phyloP scores from a whole-genome alignment of 129 eudicot species.

The Cynara cardunculus region DNA sequence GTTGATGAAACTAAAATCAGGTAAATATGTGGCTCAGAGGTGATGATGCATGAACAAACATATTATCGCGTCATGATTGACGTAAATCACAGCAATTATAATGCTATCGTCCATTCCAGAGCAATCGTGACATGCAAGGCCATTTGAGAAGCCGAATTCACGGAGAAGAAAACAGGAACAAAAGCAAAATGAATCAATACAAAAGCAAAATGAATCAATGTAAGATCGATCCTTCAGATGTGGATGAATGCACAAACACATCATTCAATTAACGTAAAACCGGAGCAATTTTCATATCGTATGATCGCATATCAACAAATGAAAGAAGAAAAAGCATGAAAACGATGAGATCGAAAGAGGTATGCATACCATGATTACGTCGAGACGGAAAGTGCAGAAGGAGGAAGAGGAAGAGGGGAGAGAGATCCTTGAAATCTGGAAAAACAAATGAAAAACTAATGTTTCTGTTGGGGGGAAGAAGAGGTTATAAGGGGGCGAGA shows the following conservation, averaged over 20 bases:
- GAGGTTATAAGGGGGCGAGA: slow-evolving; percentile 34
- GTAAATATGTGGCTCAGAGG: not conserved
- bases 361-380: slow-evolving; percentile 45
- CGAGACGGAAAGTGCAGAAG: slow-evolving; percentile 2
- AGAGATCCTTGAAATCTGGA: slow-evolving; percentile 49
- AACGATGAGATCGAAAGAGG: not conserved
- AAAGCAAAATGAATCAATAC: slow-evolving; percentile 2
- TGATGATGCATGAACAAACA: not conserved
- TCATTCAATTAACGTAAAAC: not conserved
- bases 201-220: not conserved
- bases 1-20: not conserved
- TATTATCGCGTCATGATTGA: not conserved
- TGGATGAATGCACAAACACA: not conserved
- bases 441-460: slow-evolving; percentile 31
- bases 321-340: not conserved
- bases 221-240: not conserved
- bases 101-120: not conserved
- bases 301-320: not conserved
- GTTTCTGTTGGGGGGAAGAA: slow-evolving; percentile 21
- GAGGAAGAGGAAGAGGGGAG: slow-evolving; percentile 3
- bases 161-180: not conserved
- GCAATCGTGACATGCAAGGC: not conserved
- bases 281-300: not conserved
- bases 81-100: not conserved
- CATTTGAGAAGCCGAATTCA: not conserved